A percentile compares a stretch with the other conserved stretches of the same genome.
phyloP scores from a whole-genome alignment of 257 asterid genomes.

The Nyctanthes arbortristis region DNA sequence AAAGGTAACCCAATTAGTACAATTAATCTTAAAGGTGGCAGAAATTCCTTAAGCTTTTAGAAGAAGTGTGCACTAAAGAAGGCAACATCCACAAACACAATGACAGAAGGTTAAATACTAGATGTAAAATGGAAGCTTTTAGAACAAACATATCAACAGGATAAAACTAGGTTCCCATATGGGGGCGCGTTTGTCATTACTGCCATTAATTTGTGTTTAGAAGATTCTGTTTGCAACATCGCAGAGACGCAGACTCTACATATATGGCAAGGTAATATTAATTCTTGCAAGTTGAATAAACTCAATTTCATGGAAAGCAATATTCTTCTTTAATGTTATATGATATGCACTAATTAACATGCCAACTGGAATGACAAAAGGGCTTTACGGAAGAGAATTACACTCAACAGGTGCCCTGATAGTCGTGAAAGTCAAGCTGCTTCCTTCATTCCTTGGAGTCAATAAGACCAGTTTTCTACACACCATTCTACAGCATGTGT shows the following conservation, averaged over 20 bases:
- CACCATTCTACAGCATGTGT: background rate
- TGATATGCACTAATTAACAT: background rate
- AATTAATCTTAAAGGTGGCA: constrained; percentile 16
- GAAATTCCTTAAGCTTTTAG: constrained; percentile 7
- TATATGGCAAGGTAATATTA: constrained; percentile 11
- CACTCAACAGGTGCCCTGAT: no score
- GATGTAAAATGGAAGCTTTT: constrained; percentile 1
- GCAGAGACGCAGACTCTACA: background rate
- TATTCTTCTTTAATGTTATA: constrained; percentile 9
- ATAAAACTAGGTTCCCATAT: constrained; percentile 1
- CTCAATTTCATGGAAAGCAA: constrained; percentile 3
- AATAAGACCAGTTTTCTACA: no score
- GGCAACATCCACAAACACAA: constrained; percentile 13
- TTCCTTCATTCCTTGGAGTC: no score
- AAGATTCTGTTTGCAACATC: background rate
- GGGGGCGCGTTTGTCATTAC: no score
- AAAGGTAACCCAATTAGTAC: constrained; percentile 36
- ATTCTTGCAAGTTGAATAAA: background rate
- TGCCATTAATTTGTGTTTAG: constrained; percentile 3
- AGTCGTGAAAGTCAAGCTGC: no score
- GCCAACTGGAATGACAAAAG: background rate
- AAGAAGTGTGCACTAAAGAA: background rate
- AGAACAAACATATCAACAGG: background rate
- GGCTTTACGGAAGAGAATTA: background rate
- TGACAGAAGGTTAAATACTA: constrained; percentile 1